Evolutionary conservation across 768 basidiomycete genomes (phyloP).

Genomic region (Leccinum boreale): DNA sequence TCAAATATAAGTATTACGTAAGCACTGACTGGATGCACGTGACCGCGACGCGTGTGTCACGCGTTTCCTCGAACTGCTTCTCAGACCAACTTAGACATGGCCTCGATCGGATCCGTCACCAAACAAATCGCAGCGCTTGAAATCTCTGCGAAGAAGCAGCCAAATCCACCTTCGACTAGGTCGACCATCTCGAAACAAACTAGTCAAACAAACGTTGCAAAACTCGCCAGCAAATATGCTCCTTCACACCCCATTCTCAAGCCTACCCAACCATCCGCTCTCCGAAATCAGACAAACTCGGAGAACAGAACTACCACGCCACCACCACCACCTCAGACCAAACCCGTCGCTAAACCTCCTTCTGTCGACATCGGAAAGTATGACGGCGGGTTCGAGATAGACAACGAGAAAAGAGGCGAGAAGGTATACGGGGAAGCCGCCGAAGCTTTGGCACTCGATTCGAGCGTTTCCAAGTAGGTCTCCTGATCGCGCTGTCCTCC

Average conservation of each 20-base stretch:
- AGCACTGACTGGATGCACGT: conserved; percentile 17
- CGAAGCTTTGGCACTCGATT: conserved; percentile 79
- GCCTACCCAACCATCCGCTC: conserved; percentile 37
- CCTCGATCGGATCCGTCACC: conserved; percentile 52
- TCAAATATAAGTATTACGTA: neutral
- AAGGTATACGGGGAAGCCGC: conserved; percentile 75
- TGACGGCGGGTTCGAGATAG: conserved; percentile 94
- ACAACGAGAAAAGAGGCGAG: conserved; percentile 78
- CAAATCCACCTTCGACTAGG: conserved; percentile 27
- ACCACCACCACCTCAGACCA: conserved; percentile 10
- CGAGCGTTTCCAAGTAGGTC: conserved; percentile 64
- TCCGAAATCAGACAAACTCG: conserved; percentile 37
- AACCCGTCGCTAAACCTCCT: conserved; percentile 18
- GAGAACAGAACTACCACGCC: conserved; percentile 26
- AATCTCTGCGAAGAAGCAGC: conserved; percentile 51
- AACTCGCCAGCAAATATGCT: conserved; percentile 72
- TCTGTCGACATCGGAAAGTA: conserved; percentile 81
- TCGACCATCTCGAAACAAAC: conserved; percentile 48
- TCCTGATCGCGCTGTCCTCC: neutral
- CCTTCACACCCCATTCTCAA: conserved; percentile 50
- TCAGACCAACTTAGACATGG: conserved; percentile 31
- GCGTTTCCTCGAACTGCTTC: neutral
- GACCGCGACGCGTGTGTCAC: conserved; percentile 24
- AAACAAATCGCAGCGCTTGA: conserved; percentile 70
- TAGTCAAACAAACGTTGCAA: conserved; percentile 60